Evolutionary conservation across 2,329 filamentous ascomycete species (phyloP).

Genomic region (Drechslera avenae): DNA sequence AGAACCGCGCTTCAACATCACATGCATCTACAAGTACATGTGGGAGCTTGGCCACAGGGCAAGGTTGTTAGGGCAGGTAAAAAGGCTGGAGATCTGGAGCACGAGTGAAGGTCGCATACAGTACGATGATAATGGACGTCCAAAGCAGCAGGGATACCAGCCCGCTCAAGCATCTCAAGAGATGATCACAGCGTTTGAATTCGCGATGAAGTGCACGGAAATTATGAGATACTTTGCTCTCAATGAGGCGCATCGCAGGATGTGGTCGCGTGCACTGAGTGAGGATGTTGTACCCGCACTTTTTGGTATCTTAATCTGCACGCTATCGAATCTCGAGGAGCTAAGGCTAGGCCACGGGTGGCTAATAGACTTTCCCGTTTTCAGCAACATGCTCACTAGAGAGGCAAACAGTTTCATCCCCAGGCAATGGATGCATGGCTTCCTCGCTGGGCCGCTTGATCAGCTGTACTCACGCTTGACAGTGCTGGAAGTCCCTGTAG

Average conservation of each 20-base stretch:
- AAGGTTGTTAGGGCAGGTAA: conserved; percentile 11
- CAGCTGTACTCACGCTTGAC: not conserved
- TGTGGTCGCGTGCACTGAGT: conserved; percentile 7
- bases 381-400: not conserved
- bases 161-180: not conserved
- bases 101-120: conserved; percentile 6
- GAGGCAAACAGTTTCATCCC: not conserved
- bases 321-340: conserved; percentile 17
- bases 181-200: not conserved
- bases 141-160: not conserved
- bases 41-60: conserved; percentile 10
- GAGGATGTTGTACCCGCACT: conserved; percentile 16
- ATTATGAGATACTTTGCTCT: conserved; percentile 3
- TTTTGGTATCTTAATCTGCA: conserved; percentile 14
- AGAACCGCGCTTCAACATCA: conserved; percentile 22
- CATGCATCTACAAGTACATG: conserved; percentile 20
- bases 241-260: not conserved
- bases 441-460: not conserved
- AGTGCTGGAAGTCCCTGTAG: conserved; percentile 16
- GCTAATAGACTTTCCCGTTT: conserved; percentile 26
- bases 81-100: conserved; percentile 22
- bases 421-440: conserved; percentile 5
- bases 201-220: conserved; percentile 3
- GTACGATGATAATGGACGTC: not conserved
- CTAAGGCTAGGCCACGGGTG: conserved; percentile 15